Evolutionary conservation across 345 rosid species (phyloP).

Genomic region (Lagerstroemia speciosa): DNA sequence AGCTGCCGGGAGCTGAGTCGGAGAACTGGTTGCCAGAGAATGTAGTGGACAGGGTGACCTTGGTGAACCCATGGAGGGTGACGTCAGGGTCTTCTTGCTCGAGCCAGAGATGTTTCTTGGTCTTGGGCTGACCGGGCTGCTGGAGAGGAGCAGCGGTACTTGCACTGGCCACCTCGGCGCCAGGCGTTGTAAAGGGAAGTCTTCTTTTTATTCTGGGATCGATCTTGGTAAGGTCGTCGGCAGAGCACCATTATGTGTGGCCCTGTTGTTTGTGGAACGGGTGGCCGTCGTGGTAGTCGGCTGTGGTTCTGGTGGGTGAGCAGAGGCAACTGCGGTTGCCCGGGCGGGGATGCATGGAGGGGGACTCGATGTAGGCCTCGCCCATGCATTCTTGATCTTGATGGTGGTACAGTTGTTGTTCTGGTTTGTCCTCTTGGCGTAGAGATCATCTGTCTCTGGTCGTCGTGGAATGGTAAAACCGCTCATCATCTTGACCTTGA

Average conservation of each 20-base stretch:
- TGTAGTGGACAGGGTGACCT: constrained; percentile 18
- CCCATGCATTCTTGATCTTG: background rate
- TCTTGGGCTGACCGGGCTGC: background rate
- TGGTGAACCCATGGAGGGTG: constrained; percentile 22
- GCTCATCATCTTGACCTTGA: background rate
- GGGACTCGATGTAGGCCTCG: background rate
- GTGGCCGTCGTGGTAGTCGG: background rate
- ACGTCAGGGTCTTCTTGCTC: background rate
- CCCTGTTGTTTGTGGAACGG: background rate
- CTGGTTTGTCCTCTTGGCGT: background rate
- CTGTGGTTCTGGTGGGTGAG: background rate
- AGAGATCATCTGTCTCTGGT: background rate
- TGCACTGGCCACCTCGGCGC: too few relatives aligned
- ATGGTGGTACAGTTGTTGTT: background rate
- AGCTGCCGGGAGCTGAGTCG: too few relatives aligned
- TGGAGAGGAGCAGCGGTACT: too few relatives aligned
- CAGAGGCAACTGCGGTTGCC: too few relatives aligned
- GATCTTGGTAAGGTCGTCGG: background rate
- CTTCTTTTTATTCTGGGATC: background rate
- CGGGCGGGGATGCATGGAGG: background rate
- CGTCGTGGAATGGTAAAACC: background rate
- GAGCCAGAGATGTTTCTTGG: background rate
- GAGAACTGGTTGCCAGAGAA: background rate
- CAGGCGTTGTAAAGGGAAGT: background rate
- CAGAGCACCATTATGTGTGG: background rate